Base-by-base conservation (phyloP, 805 yeast species). In the Wickerhamia fluorescens region DNA sequence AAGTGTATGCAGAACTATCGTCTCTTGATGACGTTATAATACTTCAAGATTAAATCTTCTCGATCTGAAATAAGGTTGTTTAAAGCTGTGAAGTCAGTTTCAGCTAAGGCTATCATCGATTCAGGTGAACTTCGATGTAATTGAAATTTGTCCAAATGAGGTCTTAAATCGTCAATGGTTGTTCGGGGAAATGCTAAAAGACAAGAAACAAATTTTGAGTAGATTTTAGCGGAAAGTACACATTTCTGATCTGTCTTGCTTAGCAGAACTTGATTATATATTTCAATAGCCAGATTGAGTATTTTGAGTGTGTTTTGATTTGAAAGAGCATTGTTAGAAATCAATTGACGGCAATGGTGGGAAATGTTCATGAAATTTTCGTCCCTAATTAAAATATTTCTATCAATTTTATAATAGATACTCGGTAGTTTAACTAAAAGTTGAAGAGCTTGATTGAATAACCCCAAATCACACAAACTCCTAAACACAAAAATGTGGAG, bases 401-500 rank as follows among this genome's bases (percentile, higher is more conserved):
- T 6, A 12, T 20, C 14, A 3, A 30, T 11, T n/a, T 11, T 11
- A 2, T 42, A 40, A 21, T 34, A 42, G 15, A 30, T n/a, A 3
- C 23, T 27, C 2, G 43, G 38, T 18, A 51, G 21, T 23, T 43
- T 53, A 15, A 33, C 34, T 19, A 54, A 30, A 6, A 58, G 22
- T 10, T 44, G 44, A 12, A 45, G 36, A 3, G 65, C 60, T 35
- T 52, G 58, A 6, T 33, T 32, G 8, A 44, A 29, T 17, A 40
- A 34, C 1, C 49, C 51, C 19, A 44, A 35, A 6, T 51, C 47
- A 25, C 60, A 51, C 5, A 61, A 42, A 14, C 51, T 32, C 4
- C 48, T 40, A 7, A 55, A 37, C 3, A 61, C 35, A 32, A 57
- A 61, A 3, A 35, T 25, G 16, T 46, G 42, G 14, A 60, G 29